Conservation (phyloP, 2,329 filamentous ascomycete species). For the Diaporthe capsici region DNA sequence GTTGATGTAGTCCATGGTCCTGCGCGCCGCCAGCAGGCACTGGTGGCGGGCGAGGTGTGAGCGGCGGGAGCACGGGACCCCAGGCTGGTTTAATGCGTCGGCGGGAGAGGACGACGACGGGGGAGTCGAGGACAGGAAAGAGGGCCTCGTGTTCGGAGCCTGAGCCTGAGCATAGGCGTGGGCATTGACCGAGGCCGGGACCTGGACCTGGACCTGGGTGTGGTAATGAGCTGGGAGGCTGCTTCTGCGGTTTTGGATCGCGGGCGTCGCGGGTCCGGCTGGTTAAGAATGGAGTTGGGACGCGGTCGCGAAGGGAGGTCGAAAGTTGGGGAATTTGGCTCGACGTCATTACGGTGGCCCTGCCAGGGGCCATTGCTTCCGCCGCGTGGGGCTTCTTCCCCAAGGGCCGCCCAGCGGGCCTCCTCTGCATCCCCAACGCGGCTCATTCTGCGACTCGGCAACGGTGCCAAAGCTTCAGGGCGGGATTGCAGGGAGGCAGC, state of each 20-base stretch:
- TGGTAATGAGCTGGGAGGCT: not conserved
- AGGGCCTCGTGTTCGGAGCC: not conserved
- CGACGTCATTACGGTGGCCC: slow-evolving; percentile 38
- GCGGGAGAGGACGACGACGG: not conserved
- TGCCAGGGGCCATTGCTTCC: slow-evolving; percentile 22
- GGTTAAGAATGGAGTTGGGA: not conserved
- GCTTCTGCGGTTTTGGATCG: not conserved
- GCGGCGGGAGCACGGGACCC: not conserved
- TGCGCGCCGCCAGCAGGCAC: slow-evolving; percentile 8
- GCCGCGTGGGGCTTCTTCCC: not conserved
- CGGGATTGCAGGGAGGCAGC: not conserved
- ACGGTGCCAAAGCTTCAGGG: not conserved
- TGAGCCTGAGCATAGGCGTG: not conserved
- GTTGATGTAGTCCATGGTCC: slow-evolving; percentile 37
- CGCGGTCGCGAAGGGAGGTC: slow-evolving; percentile 5
- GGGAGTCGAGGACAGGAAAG: not conserved
- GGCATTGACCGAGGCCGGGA: not conserved
- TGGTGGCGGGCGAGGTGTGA: not conserved
- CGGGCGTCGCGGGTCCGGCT: slow-evolving; percentile 11
- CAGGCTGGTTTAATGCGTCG: not conserved
- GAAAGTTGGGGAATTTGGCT: not conserved
- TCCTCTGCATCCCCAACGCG: not conserved
- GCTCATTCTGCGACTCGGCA: not conserved
- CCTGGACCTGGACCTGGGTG: not conserved
- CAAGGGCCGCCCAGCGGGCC: not conserved